Base-by-base conservation (phyloP, 352 stramenopile species). In the Bremia lactucae region DNA sequence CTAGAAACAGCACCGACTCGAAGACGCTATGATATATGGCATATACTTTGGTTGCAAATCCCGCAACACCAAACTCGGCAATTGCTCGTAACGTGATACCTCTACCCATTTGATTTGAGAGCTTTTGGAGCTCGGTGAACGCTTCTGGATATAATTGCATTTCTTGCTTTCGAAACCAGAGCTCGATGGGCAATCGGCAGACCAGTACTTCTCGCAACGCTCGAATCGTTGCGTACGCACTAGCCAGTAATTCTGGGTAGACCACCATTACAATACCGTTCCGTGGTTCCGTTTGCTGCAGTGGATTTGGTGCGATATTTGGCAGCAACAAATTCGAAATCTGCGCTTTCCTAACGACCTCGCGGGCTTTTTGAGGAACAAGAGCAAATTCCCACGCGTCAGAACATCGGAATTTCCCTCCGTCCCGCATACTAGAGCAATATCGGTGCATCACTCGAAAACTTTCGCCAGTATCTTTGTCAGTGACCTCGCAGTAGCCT, bases 251-350 rank as follows among this genome's bases (percentile, higher is more conserved):
- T 29, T 73, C 72, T 3, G 65, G 69, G 37, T 84, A 77, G 23
- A 77, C 53, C 15, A 77, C 64, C 45, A 82, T 76, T 28, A 73
- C 49, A 25, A 84, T 77, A 1, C 63, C 66, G 11, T 57, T 49
- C n/a, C n/a, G n/a, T n/a, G n/a, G n/a, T 46, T 54, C 4, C 0
- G 42, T 43, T 8, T n/a, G 28, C n/a, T n/a, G n/a, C 15, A 39
- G 15, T 1, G 6, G 6, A n/a, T 10, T 8, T 18, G 10, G 16
- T 11, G 19, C 29, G 19, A 55, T 21, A 40, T 59, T 28, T 3
- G 46, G 52, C 37, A 62, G 24, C 3, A 15, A 19, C 41, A 59
- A 62, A 31, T 20, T 36, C 9, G 46, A 14, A 4, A 33, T 22
- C 10, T 54, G 26, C 13, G 42, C 36, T 20, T 52, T 50, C 20